These are phyloP conservation scores for Adansonia madagascariensis DNA, from an alignment of 441 rosid species.

Conservation along the genomic window DNA sequence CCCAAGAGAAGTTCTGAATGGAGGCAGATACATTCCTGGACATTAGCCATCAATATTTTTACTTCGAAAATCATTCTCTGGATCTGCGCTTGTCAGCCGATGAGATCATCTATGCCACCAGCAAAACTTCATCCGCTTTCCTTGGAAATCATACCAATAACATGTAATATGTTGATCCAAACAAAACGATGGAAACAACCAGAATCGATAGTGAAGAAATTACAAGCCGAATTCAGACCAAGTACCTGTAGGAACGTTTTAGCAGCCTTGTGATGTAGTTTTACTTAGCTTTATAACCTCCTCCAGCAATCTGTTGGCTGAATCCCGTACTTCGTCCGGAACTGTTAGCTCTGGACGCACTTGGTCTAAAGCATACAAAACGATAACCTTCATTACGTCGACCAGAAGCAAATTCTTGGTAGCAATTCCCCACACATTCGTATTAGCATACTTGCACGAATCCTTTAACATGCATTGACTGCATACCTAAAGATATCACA, in stretches of 20 bases:
- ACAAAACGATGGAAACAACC: not conserved
- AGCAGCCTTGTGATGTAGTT: slow-evolving; percentile 18
- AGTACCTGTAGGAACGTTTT: slow-evolving; percentile 12
- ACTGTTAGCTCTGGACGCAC: slow-evolving; percentile 50
- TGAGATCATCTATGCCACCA: not conserved
- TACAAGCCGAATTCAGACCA: not conserved
- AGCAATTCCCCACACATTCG: slow-evolving; percentile 46
- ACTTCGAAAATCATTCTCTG: not conserved
- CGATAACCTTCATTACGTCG: slow-evolving; percentile 61
- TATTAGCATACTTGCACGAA: slow-evolving; percentile 67
- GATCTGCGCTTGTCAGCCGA: not conserved
- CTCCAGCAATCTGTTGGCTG: slow-evolving; percentile 51
- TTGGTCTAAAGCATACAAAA: slow-evolving; percentile 52
- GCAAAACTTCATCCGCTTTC: not conserved
- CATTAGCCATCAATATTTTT: not conserved
- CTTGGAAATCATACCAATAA: not conserved
- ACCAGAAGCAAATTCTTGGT: slow-evolving; percentile 48
- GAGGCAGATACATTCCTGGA: not conserved
- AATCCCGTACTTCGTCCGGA: slow-evolving; percentile 56
- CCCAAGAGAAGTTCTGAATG: not conserved
- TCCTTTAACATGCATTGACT: slow-evolving; percentile 54
- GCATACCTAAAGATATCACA: slow-evolving; percentile 59
- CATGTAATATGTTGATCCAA: not conserved
- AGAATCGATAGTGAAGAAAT: not conserved
- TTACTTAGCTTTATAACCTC: slow-evolving; percentile 57